Conservation (phyloP, 2,329 filamentous ascomycete species). For the Stachybotrys chlorohalonatus region DNA sequence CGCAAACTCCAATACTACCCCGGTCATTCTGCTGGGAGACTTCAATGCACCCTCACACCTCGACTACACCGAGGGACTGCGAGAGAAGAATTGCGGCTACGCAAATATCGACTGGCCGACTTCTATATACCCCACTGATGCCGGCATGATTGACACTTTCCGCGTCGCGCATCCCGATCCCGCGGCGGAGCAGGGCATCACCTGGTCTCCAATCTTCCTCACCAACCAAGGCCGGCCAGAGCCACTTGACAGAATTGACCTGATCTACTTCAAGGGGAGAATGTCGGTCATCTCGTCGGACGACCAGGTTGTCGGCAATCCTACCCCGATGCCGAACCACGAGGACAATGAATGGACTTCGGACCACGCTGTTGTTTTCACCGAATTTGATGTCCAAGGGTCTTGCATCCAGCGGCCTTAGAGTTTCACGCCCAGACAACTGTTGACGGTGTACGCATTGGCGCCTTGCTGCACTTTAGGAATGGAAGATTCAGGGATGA, state of each 20-base stretch:
- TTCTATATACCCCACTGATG: conserved; percentile 21
- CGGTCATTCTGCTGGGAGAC: conserved; percentile 29
- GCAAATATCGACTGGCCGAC: conserved; percentile 27
- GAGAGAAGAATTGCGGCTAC: conserved; percentile 25
- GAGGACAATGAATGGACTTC: conserved; percentile 31
- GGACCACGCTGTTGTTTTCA: conserved; percentile 26
- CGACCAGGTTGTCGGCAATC: conserved; percentile 21
- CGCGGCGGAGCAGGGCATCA: conserved; percentile 18
- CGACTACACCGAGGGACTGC: conserved; percentile 25
- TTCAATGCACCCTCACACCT: conserved; percentile 35
- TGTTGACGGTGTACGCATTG: too few relatives aligned
- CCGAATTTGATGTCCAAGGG: conserved; percentile 11
- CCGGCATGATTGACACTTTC: conserved; percentile 30
- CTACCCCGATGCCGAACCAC: conserved; percentile 22
- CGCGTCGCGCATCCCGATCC: conserved; percentile 27
- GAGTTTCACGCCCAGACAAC: not conserved
- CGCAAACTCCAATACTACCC: conserved; percentile 17
- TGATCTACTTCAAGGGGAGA: conserved; percentile 29
- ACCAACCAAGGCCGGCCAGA: conserved; percentile 22
- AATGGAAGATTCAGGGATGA: too few relatives aligned
- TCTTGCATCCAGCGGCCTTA: not conserved
- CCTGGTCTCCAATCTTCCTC: conserved; percentile 31
- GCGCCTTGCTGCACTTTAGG: too few relatives aligned
- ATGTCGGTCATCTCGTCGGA: conserved; percentile 21
- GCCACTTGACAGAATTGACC: conserved; percentile 32